Evolutionary conservation across 371 early-diverging fungal genomes (phyloP), one percentile per base, ranked within the genome.

Genomic region (Amoeboaphelidium occidentale): DNA sequence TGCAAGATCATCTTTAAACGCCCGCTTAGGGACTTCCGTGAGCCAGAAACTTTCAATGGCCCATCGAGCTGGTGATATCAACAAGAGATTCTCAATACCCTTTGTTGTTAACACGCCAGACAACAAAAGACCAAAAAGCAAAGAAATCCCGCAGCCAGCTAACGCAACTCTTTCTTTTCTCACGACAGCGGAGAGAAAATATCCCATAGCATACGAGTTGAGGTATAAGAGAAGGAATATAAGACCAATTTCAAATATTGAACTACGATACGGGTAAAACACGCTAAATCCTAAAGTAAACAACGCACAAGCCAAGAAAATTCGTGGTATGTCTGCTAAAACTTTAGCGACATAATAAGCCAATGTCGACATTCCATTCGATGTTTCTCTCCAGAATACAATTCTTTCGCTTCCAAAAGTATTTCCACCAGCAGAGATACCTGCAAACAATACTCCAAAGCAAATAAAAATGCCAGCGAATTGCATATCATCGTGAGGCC

Each of bases 311-410:
- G 72, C 72, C 2, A 72, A 49, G n/a, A 66, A 4, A 25, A 72
- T 57, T 13, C 72, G 51, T 17, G 70, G 68, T 4, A 72, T 49
- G 41, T 72, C 72, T 2, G 70, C 64, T 44, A 72, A 51, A 27
- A 58, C 48, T 50, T 72, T 72, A 39, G 70, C 68, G 12, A 72
- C 17, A 49, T 60, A 74, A 45, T 64, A 73, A 3, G 70, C 65
- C 22, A 69, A 24, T 0, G 70, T 62, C 26, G 57, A 50, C 52
- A 63, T 51, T 27, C 71, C 73, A 12, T 63, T 55, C 1, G 66
- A 54, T 22, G 68, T 58, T 17, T 73, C 69, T 4, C 72, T 61
- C 69, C 69, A 69, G 47, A 59, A 69, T 20, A 71, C 72, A 13
- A 59, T 52, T 46, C 60, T 60, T 54, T 72, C 72, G 20, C 60